A percentile compares a stretch with the other conserved stretches of the same genome.
Evolutionary conservation across 2,329 filamentous ascomycete genomes (phyloP).

Genomic region (Fusarium zealandicum): DNA sequence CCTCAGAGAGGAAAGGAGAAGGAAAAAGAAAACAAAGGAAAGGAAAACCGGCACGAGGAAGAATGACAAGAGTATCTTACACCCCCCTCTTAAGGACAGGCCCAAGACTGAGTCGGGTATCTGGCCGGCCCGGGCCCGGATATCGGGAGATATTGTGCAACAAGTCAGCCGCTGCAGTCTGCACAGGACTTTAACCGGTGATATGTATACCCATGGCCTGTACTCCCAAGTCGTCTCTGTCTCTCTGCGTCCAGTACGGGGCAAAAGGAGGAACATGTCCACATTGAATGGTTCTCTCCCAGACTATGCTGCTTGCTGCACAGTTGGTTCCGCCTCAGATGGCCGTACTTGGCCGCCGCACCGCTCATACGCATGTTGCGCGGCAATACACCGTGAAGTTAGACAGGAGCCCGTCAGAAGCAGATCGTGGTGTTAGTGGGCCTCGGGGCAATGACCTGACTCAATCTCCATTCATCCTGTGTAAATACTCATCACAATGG

Average conservation of each 20-base stretch:
- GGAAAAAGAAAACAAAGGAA: no score
- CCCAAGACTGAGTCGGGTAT: neutral
- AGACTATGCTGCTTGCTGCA: neutral
- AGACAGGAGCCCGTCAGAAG: neutral
- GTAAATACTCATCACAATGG: slow-evolving; percentile 1
- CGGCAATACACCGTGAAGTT: neutral
- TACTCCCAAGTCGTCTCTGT: no score
- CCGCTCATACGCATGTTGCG: neutral
- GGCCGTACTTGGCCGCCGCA: slow-evolving; percentile 21
- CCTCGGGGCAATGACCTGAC: neutral
- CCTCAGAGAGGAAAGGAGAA: neutral
- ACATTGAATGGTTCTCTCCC: neutral
- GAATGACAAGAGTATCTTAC: neutral
- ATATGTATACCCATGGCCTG: no score
- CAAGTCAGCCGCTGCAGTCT: neutral
- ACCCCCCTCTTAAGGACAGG: neutral
- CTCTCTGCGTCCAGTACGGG: neutral
- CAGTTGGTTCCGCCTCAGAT: slow-evolving; percentile 9
- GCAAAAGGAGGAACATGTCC: slow-evolving; percentile 1
- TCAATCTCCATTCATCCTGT: neutral
- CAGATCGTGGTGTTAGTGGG: neutral
- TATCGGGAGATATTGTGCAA: neutral
- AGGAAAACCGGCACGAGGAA: no score
- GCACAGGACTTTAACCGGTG: neutral
- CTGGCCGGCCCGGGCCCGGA: slow-evolving; percentile 30